Evolutionary conservation across 1,139 yeast species (phyloP).

Genomic region (Geotrichum aggregatum): DNA sequence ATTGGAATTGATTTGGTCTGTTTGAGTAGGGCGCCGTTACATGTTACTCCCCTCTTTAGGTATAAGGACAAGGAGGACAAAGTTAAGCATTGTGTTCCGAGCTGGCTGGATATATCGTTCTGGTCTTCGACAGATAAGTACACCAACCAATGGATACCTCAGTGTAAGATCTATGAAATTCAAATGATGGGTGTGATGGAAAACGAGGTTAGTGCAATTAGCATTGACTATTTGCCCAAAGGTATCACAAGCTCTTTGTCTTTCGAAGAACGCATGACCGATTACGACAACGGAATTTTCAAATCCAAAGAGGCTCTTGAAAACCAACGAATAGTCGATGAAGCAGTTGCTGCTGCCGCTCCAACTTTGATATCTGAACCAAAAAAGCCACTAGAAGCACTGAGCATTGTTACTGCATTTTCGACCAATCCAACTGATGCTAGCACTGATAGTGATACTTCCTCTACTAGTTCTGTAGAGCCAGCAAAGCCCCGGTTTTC

Average conservation of each 20-base stretch:
- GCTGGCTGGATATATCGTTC: slow-evolving; percentile 90
- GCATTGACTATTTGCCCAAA: slow-evolving; percentile 51
- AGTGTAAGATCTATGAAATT: slow-evolving; percentile 87
- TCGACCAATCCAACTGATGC: not conserved
- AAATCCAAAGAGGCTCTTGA: slow-evolving; percentile 27
- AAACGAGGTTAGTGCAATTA: slow-evolving; percentile 66
- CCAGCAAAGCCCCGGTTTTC: slow-evolving; percentile 2
- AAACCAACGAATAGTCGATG: slow-evolving; percentile 28
- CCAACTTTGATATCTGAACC: slow-evolving; percentile 27
- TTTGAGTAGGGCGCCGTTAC: slow-evolving; percentile 85
- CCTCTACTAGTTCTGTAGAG: not conserved
- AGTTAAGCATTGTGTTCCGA: slow-evolving; percentile 68
- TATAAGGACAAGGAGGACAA: slow-evolving; percentile 47
- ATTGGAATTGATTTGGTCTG: slow-evolving; percentile 86
- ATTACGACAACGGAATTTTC: slow-evolving; percentile 50
- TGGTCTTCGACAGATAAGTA: slow-evolving; percentile 52
- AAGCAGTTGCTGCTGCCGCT: slow-evolving; percentile 26
- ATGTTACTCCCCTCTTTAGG: slow-evolving; percentile 83
- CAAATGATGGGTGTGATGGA: slow-evolving; percentile 99
- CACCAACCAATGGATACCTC: slow-evolving; percentile 75
- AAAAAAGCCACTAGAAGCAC: slow-evolving; percentile 22
- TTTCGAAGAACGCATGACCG: slow-evolving; percentile 52
- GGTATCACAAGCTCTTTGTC: slow-evolving; percentile 30
- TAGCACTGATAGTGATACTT: not conserved
- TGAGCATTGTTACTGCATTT: not conserved